Conservation (phyloP, 306 rosid species). For the Lithocarpus polystachyus region DNA sequence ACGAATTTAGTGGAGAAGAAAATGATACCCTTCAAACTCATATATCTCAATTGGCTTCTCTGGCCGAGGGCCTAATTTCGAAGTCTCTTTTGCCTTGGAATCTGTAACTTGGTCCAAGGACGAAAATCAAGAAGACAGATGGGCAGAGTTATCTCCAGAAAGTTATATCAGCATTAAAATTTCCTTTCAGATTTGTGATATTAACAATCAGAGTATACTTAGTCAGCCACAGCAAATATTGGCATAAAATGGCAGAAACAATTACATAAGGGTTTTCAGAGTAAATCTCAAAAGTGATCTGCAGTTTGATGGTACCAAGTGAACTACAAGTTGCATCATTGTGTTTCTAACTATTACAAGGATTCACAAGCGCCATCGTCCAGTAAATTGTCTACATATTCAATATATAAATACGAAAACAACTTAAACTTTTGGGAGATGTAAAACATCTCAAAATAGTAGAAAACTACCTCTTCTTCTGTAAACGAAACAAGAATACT, state of each 20-base stretch:
- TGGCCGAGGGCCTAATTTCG: slow-evolving; percentile 83
- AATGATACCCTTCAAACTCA: slow-evolving; percentile 83
- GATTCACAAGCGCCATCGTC: not conserved
- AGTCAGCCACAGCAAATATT: not conserved
- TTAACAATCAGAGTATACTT: not conserved
- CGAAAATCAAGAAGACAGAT: not conserved
- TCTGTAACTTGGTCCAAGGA: slow-evolving; percentile 42
- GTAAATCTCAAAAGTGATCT: not conserved
- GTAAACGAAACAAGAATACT: not conserved
- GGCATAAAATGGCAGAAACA: not conserved
- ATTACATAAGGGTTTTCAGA: not conserved
- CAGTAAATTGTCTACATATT: no score
- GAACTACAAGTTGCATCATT: not conserved
- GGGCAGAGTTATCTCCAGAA: not conserved
- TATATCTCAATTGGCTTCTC: slow-evolving; percentile 91
- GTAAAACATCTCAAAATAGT: not conserved
- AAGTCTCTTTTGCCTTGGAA: slow-evolving; percentile 73
- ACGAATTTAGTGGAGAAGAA: slow-evolving; percentile 10
- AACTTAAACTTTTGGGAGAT: not conserved
- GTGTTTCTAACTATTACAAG: not conserved
- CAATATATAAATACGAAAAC: not conserved
- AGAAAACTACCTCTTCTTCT: not conserved
- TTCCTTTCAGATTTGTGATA: not conserved
- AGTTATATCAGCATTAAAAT: not conserved
- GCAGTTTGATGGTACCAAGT: slow-evolving; percentile 6